Evolutionary conservation across 1,139 yeast species (phyloP).

Genomic region (Cylindricascospora bacillispora): DNA sequence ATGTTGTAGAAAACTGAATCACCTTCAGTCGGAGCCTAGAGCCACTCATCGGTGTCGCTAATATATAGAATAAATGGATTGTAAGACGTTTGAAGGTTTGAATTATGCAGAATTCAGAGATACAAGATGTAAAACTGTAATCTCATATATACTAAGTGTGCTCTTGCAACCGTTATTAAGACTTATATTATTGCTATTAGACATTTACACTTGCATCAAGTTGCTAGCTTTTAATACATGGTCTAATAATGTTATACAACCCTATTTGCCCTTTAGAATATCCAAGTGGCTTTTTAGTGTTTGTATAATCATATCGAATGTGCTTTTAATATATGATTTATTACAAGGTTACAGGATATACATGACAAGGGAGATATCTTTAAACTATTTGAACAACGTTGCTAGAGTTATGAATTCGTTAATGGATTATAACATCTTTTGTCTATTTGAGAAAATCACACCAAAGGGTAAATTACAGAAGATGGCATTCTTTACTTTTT

Average conservation of each 20-base stretch:
- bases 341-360: slow-evolving; percentile 47
- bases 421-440: slow-evolving; percentile 49
- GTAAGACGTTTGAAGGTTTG: too few species aligned
- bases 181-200: slow-evolving; percentile 51
- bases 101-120: too few species aligned
- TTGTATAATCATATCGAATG: slow-evolving; percentile 66
- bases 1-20: too few species aligned
- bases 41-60: too few species aligned
- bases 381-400: slow-evolving; percentile 55
- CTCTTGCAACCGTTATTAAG: slow-evolving; percentile 26
- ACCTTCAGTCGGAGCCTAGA: too few species aligned
- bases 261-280: slow-evolving; percentile 46
- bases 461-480: slow-evolving; percentile 53
- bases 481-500: slow-evolving; percentile 54
- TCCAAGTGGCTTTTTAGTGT: slow-evolving; percentile 78
- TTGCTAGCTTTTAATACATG: slow-evolving; percentile 66
- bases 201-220: slow-evolving; percentile 67
- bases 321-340: slow-evolving; percentile 45
- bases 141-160: not conserved
- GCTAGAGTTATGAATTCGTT: slow-evolving; percentile 49
- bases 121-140: too few species aligned
- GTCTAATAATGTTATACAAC: slow-evolving; percentile 43
- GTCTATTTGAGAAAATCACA: slow-evolving; percentile 59
- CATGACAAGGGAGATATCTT: slow-evolving; percentile 52
- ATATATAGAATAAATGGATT: too few species aligned